Conservation (phyloP, 169 alveolate species). For the Plasmodium blacklocki region DNA sequence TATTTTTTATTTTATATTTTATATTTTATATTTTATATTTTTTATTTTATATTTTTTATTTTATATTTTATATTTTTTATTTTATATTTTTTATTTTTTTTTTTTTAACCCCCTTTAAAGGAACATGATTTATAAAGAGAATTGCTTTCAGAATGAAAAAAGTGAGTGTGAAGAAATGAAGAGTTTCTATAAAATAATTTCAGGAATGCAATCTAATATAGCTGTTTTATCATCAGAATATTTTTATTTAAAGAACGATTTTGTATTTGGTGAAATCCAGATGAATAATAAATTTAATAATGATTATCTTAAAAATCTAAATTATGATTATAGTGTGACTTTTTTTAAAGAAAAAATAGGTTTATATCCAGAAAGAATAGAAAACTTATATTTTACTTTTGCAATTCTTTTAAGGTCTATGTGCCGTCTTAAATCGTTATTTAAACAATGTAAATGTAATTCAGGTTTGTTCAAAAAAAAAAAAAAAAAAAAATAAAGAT, state of each 20-base stretch:
- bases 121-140: slow-evolving; percentile 58
- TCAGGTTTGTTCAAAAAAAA: slow-evolving; percentile 78
- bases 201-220: slow-evolving; percentile 91
- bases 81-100: not conserved
- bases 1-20: not conserved
- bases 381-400: slow-evolving; percentile 90
- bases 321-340: slow-evolving; percentile 82
- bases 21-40: not conserved
- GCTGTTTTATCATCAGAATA: slow-evolving; percentile 89
- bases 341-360: slow-evolving; percentile 88
- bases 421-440: slow-evolving; percentile 86
- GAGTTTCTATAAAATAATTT: slow-evolving; percentile 84
- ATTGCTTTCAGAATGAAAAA: slow-evolving; percentile 66
- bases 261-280: slow-evolving; percentile 32
- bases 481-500: not conserved
- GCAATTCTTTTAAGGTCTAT: slow-evolving; percentile 88
- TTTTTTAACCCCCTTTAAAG: not conserved
- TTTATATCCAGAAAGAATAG: slow-evolving; percentile 88
- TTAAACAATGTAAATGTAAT: slow-evolving; percentile 86
- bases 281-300: slow-evolving; percentile 40
- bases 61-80: not conserved
- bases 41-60: not conserved
- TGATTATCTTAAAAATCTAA: slow-evolving; percentile 77
- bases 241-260: slow-evolving; percentile 80
- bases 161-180: slow-evolving; percentile 82